phyloP scores from a whole-genome alignment of 228 moss, liverwort and hornwort species.

The Sphagnum magellanicum region DNA sequence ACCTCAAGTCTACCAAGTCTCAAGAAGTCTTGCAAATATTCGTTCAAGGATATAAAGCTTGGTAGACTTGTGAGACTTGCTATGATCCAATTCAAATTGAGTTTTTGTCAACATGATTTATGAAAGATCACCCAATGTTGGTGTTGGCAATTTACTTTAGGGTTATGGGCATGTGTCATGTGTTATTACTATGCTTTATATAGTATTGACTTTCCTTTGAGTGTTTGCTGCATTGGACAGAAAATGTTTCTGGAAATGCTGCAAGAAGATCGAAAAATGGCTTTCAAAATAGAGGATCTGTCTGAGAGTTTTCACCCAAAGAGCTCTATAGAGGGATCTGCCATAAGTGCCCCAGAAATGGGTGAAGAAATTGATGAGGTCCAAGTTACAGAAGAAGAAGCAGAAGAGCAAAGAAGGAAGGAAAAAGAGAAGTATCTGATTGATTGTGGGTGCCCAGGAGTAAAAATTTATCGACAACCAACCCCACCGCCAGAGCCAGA shows the following conservation, averaged over 20 bases:
- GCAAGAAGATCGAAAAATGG: slow-evolving; percentile 21
- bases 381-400: not conserved
- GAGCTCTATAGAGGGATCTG: slow-evolving; percentile 1
- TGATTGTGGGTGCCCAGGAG: slow-evolving; percentile 25
- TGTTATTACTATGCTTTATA: too few relatives aligned
- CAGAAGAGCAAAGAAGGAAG: not conserved
- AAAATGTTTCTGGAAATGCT: slow-evolving; percentile 34
- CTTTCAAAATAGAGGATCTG: slow-evolving; percentile 11
- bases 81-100: too few relatives aligned
- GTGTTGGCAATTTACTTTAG: too few relatives aligned
- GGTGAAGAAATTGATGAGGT: not conserved
- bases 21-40: too few relatives aligned
- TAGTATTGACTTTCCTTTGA: too few relatives aligned
- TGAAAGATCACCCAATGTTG: too few relatives aligned
- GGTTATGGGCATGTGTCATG: too few relatives aligned
- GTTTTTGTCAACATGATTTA: too few relatives aligned
- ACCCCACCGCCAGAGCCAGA: not conserved
- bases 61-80: too few relatives aligned
- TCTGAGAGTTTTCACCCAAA: not conserved
- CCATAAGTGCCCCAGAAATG: not conserved
- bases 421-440: slow-evolving; percentile 24
- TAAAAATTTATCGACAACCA: slow-evolving; percentile 17
- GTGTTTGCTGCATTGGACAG: slow-evolving; percentile 2
- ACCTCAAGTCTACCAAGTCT: too few relatives aligned
- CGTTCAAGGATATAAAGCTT: too few relatives aligned